Base-by-base conservation (phyloP, 2,329 filamentous ascomycete species). In the Monosporascus sp. region DNA sequence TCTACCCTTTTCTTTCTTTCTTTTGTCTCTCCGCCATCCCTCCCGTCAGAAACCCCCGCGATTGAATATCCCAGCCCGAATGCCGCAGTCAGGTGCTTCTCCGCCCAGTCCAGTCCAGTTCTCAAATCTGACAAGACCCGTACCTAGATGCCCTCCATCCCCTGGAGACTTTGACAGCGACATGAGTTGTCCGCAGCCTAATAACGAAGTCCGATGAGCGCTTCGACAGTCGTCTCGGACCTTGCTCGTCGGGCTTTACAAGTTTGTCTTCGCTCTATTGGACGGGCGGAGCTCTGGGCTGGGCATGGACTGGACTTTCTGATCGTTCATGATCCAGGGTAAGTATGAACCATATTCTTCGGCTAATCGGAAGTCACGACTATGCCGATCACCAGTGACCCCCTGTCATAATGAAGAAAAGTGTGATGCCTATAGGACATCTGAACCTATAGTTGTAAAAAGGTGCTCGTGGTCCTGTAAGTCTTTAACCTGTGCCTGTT, bases 401-500 rank as follows among this genome's bases (percentile, higher is more conserved):
- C 22, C 41, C 43, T 31, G 24, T 46, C n/a, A 46, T 27, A 25
- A 9, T 17, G 24, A 27, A 27, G 22, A 46, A 22, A 46, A 46
- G 25, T 46, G 24, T 22, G n/a, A 31, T 17, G 31, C 11, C 15
- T 27, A n/a, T 22, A 24, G 43, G 22, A 27, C 5, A 14, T 46
- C 24, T 46, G 22, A 25, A 31, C n/a, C 20, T 15, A 14, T 24
- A 25, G 15, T 25, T 46, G 20, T 25, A 14, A 9, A 24, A 14
- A 5, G 25, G 62, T 65, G 61, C 58, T 49, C 44, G 51, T 54
- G 27, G 24, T 48, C 47, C 48, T 47, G 41, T 44, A 39, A 49
- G 47, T 49, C 37, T 52, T 63, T 66, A 75, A 44, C 69, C 65
- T 35, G 71, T 72, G 50, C 79, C 77, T 27, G 71, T 72, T 11